Conservation (phyloP, 176 grass and related monocot genomes). For the Melocanna baccifera region DNA sequence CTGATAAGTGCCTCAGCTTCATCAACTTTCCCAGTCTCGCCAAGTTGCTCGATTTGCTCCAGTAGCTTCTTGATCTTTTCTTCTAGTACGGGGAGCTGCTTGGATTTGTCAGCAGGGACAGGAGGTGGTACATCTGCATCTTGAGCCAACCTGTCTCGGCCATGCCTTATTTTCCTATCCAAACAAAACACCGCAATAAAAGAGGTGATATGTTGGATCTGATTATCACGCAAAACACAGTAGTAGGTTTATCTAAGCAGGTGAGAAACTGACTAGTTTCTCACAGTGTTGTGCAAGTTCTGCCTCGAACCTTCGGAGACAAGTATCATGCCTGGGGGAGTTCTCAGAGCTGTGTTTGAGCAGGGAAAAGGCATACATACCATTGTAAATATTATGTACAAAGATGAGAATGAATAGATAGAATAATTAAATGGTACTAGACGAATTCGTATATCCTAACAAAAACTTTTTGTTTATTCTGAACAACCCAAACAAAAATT, state of each 20-base stretch:
- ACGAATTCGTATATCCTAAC: too few relatives aligned
- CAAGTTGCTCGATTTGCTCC: conserved; percentile 84
- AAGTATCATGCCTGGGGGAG: neutral
- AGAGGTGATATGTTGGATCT: neutral
- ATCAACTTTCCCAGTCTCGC: conserved; percentile 91
- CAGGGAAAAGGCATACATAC: too few relatives aligned
- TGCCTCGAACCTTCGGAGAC: conserved; percentile 4
- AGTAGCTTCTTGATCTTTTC: conserved; percentile 77
- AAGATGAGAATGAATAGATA: neutral
- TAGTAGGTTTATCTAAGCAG: neutral
- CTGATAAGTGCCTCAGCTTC: conserved; percentile 94
- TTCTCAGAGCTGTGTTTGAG: conserved; percentile 1
- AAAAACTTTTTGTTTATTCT: too few relatives aligned
- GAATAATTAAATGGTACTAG: too few relatives aligned
- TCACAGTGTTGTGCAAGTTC: conserved; percentile 17
- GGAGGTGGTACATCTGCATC: neutral
- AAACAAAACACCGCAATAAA: neutral
- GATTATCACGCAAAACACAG: neutral
- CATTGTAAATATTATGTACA: neutral
- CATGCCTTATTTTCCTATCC: conserved; percentile 16
- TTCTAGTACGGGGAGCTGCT: conserved; percentile 60
- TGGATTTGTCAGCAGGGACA: conserved; percentile 33
- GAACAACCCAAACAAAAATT: too few relatives aligned
- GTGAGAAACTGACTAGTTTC: neutral
- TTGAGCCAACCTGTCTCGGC: neutral